Evolutionary conservation across 352 stramenopile species (phyloP).

Genomic region (Phytophthora cajani): DNA sequence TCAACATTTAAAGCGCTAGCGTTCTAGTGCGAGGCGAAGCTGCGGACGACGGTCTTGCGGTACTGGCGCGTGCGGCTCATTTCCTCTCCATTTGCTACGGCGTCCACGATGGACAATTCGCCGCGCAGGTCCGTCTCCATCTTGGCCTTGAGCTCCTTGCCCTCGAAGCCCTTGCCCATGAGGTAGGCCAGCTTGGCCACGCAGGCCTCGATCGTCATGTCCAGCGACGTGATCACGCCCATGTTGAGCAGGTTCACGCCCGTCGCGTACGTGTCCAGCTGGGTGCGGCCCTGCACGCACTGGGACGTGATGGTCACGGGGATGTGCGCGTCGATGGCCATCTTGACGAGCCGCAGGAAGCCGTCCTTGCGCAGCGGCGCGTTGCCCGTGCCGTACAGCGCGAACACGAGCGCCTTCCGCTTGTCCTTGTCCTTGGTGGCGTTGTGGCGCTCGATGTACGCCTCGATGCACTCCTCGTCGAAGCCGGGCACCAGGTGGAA

Average conservation of each 20-base stretch:
- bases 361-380: constrained; percentile 88
- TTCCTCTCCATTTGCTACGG: constrained; percentile 67
- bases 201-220: constrained; percentile 97
- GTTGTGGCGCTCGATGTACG: constrained; percentile 77
- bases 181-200: constrained; percentile 95
- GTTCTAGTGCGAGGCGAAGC: constrained; percentile 70
- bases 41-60: constrained; percentile 80
- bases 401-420: constrained; percentile 88
- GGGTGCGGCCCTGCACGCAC: constrained; percentile 93
- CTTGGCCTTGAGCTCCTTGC: constrained; percentile 71
- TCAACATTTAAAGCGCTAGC: constrained; percentile 26
- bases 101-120: constrained; percentile 81
- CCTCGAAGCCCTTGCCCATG: constrained; percentile 88
- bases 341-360: constrained; percentile 88
- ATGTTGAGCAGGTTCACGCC: constrained; percentile 89
- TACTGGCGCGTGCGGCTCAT: constrained; percentile 69
- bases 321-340: constrained; percentile 82
- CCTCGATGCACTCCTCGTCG: constrained; percentile 86
- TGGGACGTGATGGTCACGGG: constrained; percentile 95
- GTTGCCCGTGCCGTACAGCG: constrained; percentile 97
- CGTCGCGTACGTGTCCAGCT: constrained; percentile 94
- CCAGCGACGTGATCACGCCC: constrained; percentile 94
- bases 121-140: constrained; percentile 88
- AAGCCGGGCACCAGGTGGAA: constrained; percentile 92
- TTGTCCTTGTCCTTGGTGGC: constrained; percentile 37